Conservation (phyloP, 2,329 filamentous ascomycete species). For the Aspergillus ochraceus region DNA sequence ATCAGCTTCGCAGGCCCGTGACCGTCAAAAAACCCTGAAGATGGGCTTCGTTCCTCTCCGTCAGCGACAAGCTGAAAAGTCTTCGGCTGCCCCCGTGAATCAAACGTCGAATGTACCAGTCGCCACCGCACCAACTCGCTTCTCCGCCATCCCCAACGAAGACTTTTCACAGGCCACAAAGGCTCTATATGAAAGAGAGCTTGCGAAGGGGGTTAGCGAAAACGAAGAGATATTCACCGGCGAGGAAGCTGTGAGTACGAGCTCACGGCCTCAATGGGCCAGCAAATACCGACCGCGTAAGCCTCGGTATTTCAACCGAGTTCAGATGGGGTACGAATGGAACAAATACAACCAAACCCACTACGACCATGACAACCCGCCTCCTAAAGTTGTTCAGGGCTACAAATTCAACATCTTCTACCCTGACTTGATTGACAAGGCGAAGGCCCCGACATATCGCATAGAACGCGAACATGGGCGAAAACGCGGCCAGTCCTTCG, state of each 20-base stretch:
- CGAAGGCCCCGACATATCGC: conserved; percentile 90
- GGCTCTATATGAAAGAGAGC: conserved; percentile 87
- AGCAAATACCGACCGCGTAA: conserved; percentile 86
- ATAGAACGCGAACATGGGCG: conserved; percentile 92
- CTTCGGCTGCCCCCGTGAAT: conserved; percentile 29
- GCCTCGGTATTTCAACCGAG: conserved; percentile 94
- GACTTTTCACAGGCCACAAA: conserved; percentile 86
- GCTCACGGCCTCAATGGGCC: conserved; percentile 72
- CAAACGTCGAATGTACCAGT: conserved; percentile 46
- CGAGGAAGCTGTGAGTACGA: conserved; percentile 74
- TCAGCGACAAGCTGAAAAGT: conserved; percentile 42
- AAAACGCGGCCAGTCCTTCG: conserved; percentile 86
- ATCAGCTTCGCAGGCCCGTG: conserved; percentile 43
- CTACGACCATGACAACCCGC: conserved; percentile 97
- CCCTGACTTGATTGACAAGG: conserved; percentile 91
- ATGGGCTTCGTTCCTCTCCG: conserved; percentile 67
- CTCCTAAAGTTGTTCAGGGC: conserved; percentile 95
- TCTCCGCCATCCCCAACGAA: conserved; percentile 68
- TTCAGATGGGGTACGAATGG: conserved; percentile 99
- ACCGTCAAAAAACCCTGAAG: conserved; percentile 62
- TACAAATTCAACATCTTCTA: conserved; percentile 99
- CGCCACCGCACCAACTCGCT: conserved; percentile 62
- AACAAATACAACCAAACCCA: conserved; percentile 99
- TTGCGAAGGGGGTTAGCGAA: conserved; percentile 85
- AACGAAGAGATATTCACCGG: conserved; percentile 94